Conservation (phyloP, 768 basidiomycete genomes). For the Naganishia friedmannii region DNA sequence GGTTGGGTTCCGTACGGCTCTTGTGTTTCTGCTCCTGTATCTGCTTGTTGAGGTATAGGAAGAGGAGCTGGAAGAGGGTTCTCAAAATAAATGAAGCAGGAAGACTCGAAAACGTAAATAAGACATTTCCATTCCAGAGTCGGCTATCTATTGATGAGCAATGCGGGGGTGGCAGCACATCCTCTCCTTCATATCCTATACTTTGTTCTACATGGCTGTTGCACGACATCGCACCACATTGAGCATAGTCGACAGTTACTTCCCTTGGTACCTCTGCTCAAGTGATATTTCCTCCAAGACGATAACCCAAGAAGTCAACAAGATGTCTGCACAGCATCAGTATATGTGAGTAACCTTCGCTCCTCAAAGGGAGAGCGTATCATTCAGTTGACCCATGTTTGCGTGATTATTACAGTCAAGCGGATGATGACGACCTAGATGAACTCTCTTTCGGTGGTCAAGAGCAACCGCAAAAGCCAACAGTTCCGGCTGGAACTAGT, state of each 20-base stretch:
- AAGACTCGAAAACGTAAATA: neutral
- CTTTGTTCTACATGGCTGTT: neutral
- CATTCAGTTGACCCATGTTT: neutral
- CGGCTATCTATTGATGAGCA: neutral
- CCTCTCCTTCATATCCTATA: neutral
- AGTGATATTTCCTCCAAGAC: neutral
- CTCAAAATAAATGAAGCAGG: neutral
- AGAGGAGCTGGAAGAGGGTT: no score
- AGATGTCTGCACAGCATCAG: conserved; percentile 14
- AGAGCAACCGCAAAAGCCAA: conserved; percentile 12
- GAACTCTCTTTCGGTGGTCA: conserved; percentile 47
- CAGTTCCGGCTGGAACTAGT: neutral
- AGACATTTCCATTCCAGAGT: neutral
- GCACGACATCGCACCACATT: neutral
- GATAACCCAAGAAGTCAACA: neutral
- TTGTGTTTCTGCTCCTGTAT: no score
- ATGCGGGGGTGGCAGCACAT: neutral
- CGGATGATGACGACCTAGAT: conserved; percentile 52
- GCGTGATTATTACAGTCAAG: conserved; percentile 42
- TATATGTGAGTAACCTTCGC: conserved; percentile 8
- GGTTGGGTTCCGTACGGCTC: no score
- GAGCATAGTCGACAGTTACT: neutral
- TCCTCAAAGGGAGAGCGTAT: neutral
- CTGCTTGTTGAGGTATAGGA: no score
- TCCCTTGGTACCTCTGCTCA: neutral